phyloP scores from a whole-genome alignment of 129 eudicot species.

The Tanacetum coccineum region DNA sequence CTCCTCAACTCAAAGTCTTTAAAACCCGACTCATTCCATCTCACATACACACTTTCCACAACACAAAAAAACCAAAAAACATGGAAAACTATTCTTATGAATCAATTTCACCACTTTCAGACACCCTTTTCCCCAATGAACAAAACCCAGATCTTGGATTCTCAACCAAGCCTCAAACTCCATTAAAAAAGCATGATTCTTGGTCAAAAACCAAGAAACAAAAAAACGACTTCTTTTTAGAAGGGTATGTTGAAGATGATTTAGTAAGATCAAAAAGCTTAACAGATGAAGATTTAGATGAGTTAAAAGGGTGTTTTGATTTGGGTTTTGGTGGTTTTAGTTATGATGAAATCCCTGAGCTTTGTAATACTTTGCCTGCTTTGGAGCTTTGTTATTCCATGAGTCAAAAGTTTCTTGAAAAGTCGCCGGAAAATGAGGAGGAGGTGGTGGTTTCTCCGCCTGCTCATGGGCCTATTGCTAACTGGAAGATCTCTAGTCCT shows the following conservation, averaged over 20 bases:
- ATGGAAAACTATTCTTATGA: conserved; percentile 45
- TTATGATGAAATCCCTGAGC: too few species aligned
- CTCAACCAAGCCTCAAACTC: conserved; percentile 20
- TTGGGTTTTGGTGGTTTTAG: too few species aligned
- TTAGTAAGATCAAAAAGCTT: too few species aligned
- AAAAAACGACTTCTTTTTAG: conserved; percentile 54
- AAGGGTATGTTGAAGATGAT: too few species aligned
- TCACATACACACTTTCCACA: conserved; percentile 26
- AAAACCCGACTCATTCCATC: conserved; percentile 35
- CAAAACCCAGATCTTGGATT: conserved; percentile 25
- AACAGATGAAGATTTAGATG: too few species aligned
- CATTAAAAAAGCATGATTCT: conserved; percentile 30
- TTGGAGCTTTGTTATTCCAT: too few species aligned
- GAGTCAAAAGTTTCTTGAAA: too few species aligned
- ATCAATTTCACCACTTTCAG: conserved; percentile 29
- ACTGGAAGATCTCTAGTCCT: conserved; percentile 9
- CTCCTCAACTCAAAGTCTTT: conserved; percentile 25
- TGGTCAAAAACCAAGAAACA: too few species aligned
- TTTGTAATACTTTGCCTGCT: too few species aligned
- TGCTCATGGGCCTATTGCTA: background rate
- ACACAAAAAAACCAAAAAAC: background rate
- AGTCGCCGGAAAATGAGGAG: too few species aligned
- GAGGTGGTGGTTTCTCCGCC: background rate
- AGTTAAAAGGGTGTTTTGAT: too few species aligned
- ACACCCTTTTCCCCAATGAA: conserved; percentile 23